These are phyloP conservation scores for Lolium perenne DNA, from an alignment of 176 grass and related monocot genomes.

Conservation along the genomic window DNA sequence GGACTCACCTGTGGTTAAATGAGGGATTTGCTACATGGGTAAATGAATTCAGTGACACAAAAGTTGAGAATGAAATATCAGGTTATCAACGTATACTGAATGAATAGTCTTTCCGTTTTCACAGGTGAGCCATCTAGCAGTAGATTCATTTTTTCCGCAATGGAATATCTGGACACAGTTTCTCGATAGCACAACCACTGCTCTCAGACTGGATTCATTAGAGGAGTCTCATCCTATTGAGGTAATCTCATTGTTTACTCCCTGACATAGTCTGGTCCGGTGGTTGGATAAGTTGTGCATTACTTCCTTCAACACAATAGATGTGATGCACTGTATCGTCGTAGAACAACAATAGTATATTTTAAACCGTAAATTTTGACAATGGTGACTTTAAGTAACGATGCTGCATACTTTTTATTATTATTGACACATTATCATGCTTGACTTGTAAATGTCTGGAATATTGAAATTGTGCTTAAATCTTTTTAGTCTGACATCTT, in stretches of 20 bases:
- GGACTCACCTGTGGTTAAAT: constrained; percentile 88
- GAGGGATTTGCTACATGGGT: constrained; percentile 89
- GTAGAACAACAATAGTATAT: constrained; percentile 14
- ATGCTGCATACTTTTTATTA: not conserved
- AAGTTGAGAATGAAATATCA: constrained; percentile 13
- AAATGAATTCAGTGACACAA: constrained; percentile 15
- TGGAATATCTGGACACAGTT: constrained; percentile 83
- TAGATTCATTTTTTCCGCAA: constrained; percentile 72
- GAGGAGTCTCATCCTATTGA: constrained; percentile 83
- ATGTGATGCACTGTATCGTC: constrained; percentile 3
- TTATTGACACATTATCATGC: not conserved
- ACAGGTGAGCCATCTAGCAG: constrained; percentile 69
- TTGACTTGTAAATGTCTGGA: constrained; percentile 12
- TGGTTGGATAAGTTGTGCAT: not conserved
- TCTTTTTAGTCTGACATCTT: constrained; percentile 23
- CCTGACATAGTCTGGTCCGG: not conserved
- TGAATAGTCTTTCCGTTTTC: constrained; percentile 31
- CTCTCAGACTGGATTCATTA: constrained; percentile 71
- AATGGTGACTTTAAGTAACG: not conserved
- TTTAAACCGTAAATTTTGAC: constrained; percentile 11
- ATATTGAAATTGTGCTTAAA: constrained; percentile 25
- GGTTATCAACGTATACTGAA: not conserved
- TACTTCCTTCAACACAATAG: not conserved
- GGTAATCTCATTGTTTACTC: constrained; percentile 44
- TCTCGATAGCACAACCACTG: constrained; percentile 52